Conservation (phyloP, 345 rosid genomes). For the Lepidium sativum region DNA sequence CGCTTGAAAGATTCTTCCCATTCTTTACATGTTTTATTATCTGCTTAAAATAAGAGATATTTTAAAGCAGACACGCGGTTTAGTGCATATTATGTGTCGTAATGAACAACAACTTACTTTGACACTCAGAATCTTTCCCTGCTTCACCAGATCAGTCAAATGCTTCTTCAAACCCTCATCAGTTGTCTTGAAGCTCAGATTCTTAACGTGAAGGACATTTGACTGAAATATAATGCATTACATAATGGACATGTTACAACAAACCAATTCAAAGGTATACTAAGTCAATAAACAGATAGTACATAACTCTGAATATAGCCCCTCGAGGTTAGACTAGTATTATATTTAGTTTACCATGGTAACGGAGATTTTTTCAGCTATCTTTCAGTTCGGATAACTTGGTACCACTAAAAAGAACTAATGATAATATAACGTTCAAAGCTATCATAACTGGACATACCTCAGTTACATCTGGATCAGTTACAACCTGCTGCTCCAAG, state of each 20-base stretch:
- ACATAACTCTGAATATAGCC: not conserved
- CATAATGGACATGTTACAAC: conserved; percentile 13
- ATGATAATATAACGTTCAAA: not conserved
- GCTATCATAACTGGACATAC: conserved; percentile 26
- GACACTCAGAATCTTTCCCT: conserved; percentile 65
- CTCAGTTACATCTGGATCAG: conserved; percentile 83
- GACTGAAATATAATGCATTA: conserved; percentile 47
- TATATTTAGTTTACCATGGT: not conserved
- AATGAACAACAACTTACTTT: conserved; percentile 44
- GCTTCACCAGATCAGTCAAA: conserved; percentile 51
- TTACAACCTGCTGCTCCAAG: conserved; percentile 57
- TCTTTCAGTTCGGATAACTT: not conserved
- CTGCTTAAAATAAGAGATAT: conserved; percentile 32
- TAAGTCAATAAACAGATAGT: not conserved
- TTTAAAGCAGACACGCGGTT: not conserved
- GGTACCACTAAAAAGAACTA: not conserved
- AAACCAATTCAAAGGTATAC: not conserved
- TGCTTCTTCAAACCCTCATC: conserved; percentile 73
- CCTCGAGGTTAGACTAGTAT: not conserved
- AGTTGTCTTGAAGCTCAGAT: conserved; percentile 84
- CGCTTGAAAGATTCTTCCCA: conserved; percentile 76
- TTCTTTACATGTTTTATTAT: conserved; percentile 72
- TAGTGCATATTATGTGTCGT: not conserved
- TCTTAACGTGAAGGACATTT: conserved; percentile 74
- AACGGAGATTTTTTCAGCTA: conserved; percentile 4